A percentile compares a stretch with the other conserved stretches of the same genome.
Evolutionary conservation across 495 filamentous ascomycete species (phyloP).

Genomic region (Articulospora tetracladia): DNA sequence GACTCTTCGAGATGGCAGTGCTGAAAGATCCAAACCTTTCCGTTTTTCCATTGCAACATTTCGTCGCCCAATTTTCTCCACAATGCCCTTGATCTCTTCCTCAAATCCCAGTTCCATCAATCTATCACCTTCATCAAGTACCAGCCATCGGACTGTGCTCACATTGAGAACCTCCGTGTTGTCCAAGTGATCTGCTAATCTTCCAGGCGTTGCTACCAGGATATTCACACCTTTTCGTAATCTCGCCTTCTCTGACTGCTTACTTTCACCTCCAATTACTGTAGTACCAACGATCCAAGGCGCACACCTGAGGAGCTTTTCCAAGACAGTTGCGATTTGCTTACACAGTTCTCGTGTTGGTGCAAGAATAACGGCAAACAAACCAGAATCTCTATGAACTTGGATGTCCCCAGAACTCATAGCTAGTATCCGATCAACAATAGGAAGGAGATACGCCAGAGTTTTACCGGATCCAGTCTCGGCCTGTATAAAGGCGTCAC

Average conservation of each 20-base stretch:
- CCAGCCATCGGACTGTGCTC: constrained; percentile 85
- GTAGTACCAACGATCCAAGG: constrained; percentile 88
- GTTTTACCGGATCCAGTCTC: constrained; percentile 98
- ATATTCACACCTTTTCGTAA: constrained; percentile 93
- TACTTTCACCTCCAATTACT: constrained; percentile 94
- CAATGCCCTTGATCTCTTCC: constrained; percentile 74
- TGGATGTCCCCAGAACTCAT: constrained; percentile 53
- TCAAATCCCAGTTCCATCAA: constrained; percentile 98
- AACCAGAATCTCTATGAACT: constrained; percentile 76
- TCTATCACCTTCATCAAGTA: constrained; percentile 92
- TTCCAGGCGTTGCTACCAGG: constrained; percentile 88
- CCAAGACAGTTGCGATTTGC: constrained; percentile 82
- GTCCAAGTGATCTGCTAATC: constrained; percentile 84
- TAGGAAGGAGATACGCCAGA: constrained; percentile 85
- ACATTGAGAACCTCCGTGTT: constrained; percentile 87
- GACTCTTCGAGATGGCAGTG: constrained; percentile 71
- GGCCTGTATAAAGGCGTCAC: constrained; percentile 93
- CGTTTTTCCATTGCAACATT: constrained; percentile 34
- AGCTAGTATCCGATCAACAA: constrained; percentile 81
- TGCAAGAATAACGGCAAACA: constrained; percentile 88
- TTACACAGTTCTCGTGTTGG: constrained; percentile 92
- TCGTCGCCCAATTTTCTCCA: constrained; percentile 65
- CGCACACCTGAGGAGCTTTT: constrained; percentile 75
- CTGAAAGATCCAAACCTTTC: constrained; percentile 38
- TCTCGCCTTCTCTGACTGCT: constrained; percentile 93